Evolutionary conservation across 495 filamentous ascomycete genomes (phyloP), one percentile per base, ranked within the genome.

Genomic region (Aspergillus homomorphus): DNA sequence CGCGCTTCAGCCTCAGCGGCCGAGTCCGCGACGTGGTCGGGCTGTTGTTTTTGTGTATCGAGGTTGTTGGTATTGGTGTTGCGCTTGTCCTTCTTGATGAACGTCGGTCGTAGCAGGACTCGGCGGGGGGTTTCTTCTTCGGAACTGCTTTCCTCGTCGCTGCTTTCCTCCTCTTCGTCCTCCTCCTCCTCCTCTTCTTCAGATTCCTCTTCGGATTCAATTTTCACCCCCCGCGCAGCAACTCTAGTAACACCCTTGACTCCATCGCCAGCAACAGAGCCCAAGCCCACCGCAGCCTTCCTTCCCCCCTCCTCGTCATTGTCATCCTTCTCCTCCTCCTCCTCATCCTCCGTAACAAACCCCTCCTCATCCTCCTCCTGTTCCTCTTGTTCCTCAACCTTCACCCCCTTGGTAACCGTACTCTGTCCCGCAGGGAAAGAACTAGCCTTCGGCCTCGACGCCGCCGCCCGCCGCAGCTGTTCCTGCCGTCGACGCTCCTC

Each of bases 61-160:
- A 9, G 53, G 30, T 28, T 38, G 55, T 21, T 57, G 16, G 59
- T 44, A 5, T 59, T 66, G 38, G 66, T 67, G 65, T 78, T 78
- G 46, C 94, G 85, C 60, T 90, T 81, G 51, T 80, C 83, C 66
- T 97, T 96, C 42, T 89, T 89, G 53, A 97, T 87, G 70, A 99
- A 98, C 20, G 90, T 96, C 10, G 94, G 94, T 45, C 92, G 85
- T 55, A 95, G 75, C 59, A 97, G 85, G 33, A 92, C 74, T 52
- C 84, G 81, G 46, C 85, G 83, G 0, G 88, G 86, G 14, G 88
- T 85, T 65, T 96, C 92, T 51, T 91, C 88, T 65, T 89, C 86
- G 4, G 79, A 83, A 57, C 83, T 87, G 53, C 80, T 82, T 46
- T 84, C 82, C 58, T 86, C 83, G 4, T 75, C 70, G 60, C 74